Percentiles rank a stretch among this genome's conserved stretches.
phyloP scores from a whole-genome alignment of 768 basidiomycete species.

The Tulasnella sp. region DNA sequence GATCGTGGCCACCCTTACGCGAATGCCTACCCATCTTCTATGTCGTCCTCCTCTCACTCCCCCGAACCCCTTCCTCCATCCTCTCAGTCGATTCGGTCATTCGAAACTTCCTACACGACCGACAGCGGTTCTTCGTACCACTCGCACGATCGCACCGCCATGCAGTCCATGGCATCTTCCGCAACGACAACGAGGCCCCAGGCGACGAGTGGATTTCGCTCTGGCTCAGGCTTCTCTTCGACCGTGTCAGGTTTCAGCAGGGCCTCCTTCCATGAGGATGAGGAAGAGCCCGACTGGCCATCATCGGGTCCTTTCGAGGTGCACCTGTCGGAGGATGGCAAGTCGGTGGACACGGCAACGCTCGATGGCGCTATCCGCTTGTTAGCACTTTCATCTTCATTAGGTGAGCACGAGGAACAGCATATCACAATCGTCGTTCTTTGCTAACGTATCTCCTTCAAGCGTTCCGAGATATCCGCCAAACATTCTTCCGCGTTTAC shows the following conservation, averaged over 20 bases:
- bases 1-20: not conserved
- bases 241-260: not conserved
- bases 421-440: not conserved
- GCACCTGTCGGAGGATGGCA: constrained; percentile 13
- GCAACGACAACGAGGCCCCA: not conserved
- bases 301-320: constrained; percentile 4
- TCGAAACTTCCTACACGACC: not conserved
- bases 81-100: constrained; percentile 9
- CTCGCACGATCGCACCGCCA: not conserved
- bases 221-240: not conserved
- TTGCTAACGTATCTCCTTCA: constrained; percentile 26
- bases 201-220: not conserved
- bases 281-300: not conserved
- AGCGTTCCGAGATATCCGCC: constrained; percentile 34
- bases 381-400: constrained; percentile 35
- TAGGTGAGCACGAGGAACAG: constrained; percentile 20
- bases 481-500: constrained; percentile 44
- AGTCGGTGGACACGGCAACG: constrained; percentile 40
- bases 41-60: not conserved
- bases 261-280: not conserved
- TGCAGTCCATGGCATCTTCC: not conserved
- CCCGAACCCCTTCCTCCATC: not conserved
- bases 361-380: constrained; percentile 45
- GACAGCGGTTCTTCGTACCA: not conserved
- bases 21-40: not conserved